phyloP scores from a whole-genome alignment of 2,329 filamentous ascomycete species.

The Blastomyces parvus region DNA sequence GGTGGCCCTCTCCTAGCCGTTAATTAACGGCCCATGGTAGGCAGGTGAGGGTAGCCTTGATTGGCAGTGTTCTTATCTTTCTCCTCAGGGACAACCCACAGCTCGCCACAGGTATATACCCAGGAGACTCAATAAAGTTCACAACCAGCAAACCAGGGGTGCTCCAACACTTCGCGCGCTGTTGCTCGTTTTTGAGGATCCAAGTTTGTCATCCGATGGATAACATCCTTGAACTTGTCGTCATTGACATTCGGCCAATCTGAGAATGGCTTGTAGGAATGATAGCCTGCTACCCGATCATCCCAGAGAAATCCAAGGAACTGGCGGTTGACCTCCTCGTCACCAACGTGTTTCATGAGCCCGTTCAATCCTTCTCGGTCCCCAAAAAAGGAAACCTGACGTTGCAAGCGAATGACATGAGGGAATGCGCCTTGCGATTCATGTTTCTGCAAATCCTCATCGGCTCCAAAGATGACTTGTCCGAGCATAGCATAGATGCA shows the following conservation, averaged over 20 bases:
- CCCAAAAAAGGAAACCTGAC: slow-evolving; percentile 41
- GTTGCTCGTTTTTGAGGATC: slow-evolving; percentile 24
- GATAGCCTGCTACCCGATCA: slow-evolving; percentile 23
- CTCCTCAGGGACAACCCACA: too few species aligned
- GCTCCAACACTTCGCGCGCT: slow-evolving; percentile 23
- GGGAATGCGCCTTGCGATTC: slow-evolving; percentile 28
- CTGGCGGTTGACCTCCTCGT: slow-evolving; percentile 25
- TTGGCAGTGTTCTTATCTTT: too few species aligned
- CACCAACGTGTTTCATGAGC: slow-evolving; percentile 29
- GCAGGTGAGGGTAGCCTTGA: background rate
- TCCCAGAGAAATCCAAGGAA: slow-evolving; percentile 29
- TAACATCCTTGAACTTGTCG: slow-evolving; percentile 23
- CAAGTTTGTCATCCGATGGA: slow-evolving; percentile 22
- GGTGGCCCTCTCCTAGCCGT: background rate
- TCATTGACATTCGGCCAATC: slow-evolving; percentile 24
- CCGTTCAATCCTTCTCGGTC: slow-evolving; percentile 34
- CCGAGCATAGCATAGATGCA: slow-evolving; percentile 40
- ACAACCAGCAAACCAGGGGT: slow-evolving; percentile 24
- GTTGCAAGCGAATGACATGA: slow-evolving; percentile 33
- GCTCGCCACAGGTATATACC: too few species aligned
- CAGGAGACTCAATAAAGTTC: too few species aligned
- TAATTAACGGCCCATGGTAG: background rate
- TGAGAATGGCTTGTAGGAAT: slow-evolving; percentile 26
- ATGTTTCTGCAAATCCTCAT: slow-evolving; percentile 27
- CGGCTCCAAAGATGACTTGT: slow-evolving; percentile 34